phyloP scores from a whole-genome alignment of 2,329 filamentous ascomycete genomes.

The Phialophora macrospora region DNA sequence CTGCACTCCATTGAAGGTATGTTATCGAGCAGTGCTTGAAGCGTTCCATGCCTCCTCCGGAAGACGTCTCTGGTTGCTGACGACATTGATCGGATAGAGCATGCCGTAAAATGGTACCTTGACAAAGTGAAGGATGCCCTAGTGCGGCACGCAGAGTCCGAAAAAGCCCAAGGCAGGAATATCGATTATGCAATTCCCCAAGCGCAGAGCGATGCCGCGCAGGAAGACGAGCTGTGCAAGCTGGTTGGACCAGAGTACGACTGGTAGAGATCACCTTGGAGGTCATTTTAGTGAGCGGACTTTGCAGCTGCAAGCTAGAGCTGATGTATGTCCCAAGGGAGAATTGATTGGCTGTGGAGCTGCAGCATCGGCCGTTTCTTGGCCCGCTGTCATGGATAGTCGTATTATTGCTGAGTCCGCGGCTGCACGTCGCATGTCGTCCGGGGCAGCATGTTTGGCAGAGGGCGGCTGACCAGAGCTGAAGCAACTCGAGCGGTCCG shows the following conservation, averaged over 20 bases:
- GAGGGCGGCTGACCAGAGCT: neutral
- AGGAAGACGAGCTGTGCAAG: slow-evolving; percentile 29
- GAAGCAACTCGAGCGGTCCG: neutral
- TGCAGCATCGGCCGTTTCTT: slow-evolving; percentile 10
- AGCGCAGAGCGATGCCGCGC: slow-evolving; percentile 30
- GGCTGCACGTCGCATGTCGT: neutral
- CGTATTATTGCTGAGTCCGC: neutral
- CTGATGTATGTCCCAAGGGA: neutral
- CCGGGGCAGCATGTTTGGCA: neutral
- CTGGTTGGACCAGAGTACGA: slow-evolving; percentile 34
- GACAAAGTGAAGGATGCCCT: slow-evolving; percentile 30
- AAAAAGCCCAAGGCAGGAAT: slow-evolving; percentile 30
- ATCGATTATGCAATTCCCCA: slow-evolving; percentile 35
- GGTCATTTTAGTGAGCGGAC: slow-evolving; percentile 16
- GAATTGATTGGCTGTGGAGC: slow-evolving; percentile 15
- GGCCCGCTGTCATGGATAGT: neutral
- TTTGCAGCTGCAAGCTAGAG: slow-evolving; percentile 19
- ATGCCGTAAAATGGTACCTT: slow-evolving; percentile 37
- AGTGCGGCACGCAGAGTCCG: slow-evolving; percentile 31
- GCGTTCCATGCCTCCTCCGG: neutral
- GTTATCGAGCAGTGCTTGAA: neutral
- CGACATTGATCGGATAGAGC: slow-evolving; percentile 24
- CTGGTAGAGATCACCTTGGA: slow-evolving; percentile 19
- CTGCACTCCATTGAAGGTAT: slow-evolving; percentile 34
- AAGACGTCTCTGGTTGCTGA: slow-evolving; percentile 16